phyloP scores from a whole-genome alignment of 1,139 yeast genomes.

The Pichia inconspicua region DNA sequence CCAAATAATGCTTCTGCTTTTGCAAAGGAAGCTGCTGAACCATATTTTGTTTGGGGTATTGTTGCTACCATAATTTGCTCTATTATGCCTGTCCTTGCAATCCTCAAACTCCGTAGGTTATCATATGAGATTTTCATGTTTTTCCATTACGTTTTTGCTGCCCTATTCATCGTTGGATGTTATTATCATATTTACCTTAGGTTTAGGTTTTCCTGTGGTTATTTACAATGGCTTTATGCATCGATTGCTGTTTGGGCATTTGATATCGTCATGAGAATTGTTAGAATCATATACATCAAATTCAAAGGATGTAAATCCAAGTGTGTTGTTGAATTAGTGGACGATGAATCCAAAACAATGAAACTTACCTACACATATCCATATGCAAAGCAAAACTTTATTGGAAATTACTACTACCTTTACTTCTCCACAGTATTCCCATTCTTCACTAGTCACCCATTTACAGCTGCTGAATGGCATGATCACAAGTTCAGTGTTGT shows the following conservation, averaged over 20 bases:
- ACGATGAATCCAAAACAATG: constrained; percentile 31
- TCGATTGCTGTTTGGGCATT: constrained; percentile 31
- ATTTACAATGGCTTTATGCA: constrained; percentile 35
- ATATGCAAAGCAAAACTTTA: constrained; percentile 6
- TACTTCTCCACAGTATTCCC: constrained; percentile 16
- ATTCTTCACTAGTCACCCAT: constrained; percentile 22
- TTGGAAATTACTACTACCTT: constrained; percentile 17
- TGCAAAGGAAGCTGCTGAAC: background rate
- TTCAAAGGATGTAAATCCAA: constrained; percentile 14
- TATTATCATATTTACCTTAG: constrained; percentile 26
- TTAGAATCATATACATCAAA: constrained; percentile 27
- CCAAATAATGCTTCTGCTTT: constrained; percentile 1
- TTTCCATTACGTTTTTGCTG: constrained; percentile 30
- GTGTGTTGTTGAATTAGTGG: constrained; percentile 7
- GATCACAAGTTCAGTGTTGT: background rate
- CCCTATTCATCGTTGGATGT: constrained; percentile 30
- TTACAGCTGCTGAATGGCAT: constrained; percentile 15
- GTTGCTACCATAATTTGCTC: constrained; percentile 32
- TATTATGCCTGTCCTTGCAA: constrained; percentile 14
- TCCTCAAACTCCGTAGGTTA: constrained; percentile 2
- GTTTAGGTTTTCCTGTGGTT: constrained; percentile 28
- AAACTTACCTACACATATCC: constrained; percentile 23
- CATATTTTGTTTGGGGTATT: constrained; percentile 39
- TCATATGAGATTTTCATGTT: constrained; percentile 34
- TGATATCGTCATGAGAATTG: constrained; percentile 30